phyloP scores from a whole-genome alignment of 2,329 filamentous ascomycete species.

The Ascochyta viciae-villosae region DNA sequence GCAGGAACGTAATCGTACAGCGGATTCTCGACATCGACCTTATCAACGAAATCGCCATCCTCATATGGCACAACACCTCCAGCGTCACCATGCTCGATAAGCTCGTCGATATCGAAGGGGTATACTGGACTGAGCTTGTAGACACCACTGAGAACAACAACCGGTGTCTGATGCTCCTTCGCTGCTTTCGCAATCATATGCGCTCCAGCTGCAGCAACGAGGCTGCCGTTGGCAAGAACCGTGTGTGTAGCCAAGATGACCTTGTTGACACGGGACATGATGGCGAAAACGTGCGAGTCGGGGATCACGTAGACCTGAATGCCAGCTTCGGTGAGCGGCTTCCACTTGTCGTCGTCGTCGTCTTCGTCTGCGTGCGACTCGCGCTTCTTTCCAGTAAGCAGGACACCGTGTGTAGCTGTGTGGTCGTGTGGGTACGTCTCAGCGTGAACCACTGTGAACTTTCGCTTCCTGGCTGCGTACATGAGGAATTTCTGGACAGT shows the following conservation, averaged over 20 bases:
- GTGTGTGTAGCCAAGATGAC: slow-evolving; percentile 89
- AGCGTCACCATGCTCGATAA: slow-evolving; percentile 87
- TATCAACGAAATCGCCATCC: slow-evolving; percentile 79
- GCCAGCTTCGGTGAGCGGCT: slow-evolving; percentile 78
- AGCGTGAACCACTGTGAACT: slow-evolving; percentile 88
- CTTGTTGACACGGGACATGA: slow-evolving; percentile 96
- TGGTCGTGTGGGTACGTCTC: slow-evolving; percentile 76
- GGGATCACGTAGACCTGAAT: slow-evolving; percentile 84
- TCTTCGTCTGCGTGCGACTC: slow-evolving; percentile 57
- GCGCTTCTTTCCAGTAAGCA: slow-evolving; percentile 62
- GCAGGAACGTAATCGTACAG: slow-evolving; percentile 83
- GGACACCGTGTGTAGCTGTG: slow-evolving; percentile 66
- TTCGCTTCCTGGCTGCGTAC: slow-evolving; percentile 85
- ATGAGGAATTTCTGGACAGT: slow-evolving; percentile 91
- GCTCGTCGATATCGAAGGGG: slow-evolving; percentile 78
- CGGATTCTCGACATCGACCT: slow-evolving; percentile 79
- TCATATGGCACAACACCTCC: slow-evolving; percentile 78
- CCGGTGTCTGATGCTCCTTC: slow-evolving; percentile 79
- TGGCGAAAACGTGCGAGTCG: slow-evolving; percentile 85
- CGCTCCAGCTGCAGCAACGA: slow-evolving; percentile 85
- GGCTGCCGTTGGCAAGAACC: slow-evolving; percentile 85
- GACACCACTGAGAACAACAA: slow-evolving; percentile 87
- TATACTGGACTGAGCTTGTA: slow-evolving; percentile 94
- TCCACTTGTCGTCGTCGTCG: slow-evolving; percentile 67
- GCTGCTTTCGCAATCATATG: slow-evolving; percentile 84